phyloP scores from a whole-genome alignment of 2,329 filamentous ascomycete genomes.

The Fusarium foetens region DNA sequence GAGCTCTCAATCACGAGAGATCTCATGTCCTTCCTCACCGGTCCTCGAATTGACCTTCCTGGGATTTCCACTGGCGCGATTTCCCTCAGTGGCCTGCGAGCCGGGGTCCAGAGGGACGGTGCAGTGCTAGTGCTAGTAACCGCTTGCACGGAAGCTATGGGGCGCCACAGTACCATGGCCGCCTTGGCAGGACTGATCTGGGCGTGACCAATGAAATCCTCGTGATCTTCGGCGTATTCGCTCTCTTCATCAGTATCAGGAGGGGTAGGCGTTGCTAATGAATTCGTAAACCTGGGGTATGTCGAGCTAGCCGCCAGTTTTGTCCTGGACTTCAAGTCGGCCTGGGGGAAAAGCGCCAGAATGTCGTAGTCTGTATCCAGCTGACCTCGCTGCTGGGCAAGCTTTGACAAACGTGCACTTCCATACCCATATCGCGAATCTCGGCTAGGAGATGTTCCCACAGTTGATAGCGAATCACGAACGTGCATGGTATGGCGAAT shows the following conservation, averaged over 20 bases:
- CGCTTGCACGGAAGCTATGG: conserved; percentile 24
- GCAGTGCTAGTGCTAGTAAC: conserved; percentile 7
- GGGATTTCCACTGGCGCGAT: conserved; percentile 16
- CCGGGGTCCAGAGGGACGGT: conserved; percentile 40
- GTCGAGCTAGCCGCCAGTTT: conserved; percentile 21
- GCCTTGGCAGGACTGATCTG: conserved; percentile 29
- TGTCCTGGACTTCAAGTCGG: conserved; percentile 19
- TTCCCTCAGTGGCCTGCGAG: conserved; percentile 20
- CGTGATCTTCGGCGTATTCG: conserved; percentile 46
- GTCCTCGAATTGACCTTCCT: conserved; percentile 6
- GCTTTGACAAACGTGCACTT: conserved; percentile 22
- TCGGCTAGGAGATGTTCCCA: conserved; percentile 47
- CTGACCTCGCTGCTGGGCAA: conserved; percentile 31
- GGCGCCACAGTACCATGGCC: conserved; percentile 37
- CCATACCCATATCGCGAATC: conserved; percentile 37
- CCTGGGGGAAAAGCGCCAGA: conserved; percentile 26
- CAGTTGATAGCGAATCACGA: conserved; percentile 62
- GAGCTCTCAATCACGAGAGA: conserved; percentile 39
- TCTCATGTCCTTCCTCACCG: conserved; percentile 19
- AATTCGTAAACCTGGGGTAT: conserved; percentile 29
- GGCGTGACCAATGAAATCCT: conserved; percentile 25
- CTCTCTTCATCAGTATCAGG: conserved; percentile 61
- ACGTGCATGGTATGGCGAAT: conserved; percentile 62
- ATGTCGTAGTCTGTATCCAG: conserved; percentile 29
- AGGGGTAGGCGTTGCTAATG: conserved; percentile 55